A percentile compares a stretch with the other conserved stretches of the same genome.
These are phyloP conservation scores for Thelonectria olida DNA, from an alignment of 2,329 filamentous ascomycete species.

Conservation along the genomic window DNA sequence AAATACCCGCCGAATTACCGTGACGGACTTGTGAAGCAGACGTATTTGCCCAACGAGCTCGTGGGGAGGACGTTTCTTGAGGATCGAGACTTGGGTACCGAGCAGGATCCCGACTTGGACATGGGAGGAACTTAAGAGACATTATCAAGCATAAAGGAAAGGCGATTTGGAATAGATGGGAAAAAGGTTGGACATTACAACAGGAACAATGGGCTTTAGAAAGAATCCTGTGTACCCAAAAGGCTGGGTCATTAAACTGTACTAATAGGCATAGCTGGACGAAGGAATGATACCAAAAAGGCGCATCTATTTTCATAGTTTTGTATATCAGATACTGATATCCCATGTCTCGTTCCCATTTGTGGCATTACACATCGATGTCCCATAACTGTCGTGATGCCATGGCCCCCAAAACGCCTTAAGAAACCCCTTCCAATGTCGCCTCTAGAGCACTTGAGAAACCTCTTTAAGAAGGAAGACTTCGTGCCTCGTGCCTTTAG, in stretches of 20 bases:
- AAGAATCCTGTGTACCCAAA: conserved; percentile 14
- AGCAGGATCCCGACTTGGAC: conserved; percentile 75
- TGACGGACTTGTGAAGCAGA: conserved; percentile 83
- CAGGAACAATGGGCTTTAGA: conserved; percentile 21
- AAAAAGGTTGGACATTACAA: conserved; percentile 19
- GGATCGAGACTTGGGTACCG: conserved; percentile 79
- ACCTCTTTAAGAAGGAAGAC: no score
- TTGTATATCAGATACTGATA: conserved; percentile 8
- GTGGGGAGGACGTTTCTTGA: conserved; percentile 79
- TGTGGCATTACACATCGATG: neutral
- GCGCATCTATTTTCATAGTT: conserved; percentile 12
- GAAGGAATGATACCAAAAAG: conserved; percentile 24
- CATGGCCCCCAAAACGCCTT: conserved; percentile 23
- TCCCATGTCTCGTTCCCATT: neutral
- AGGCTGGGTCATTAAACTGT: conserved; percentile 15
- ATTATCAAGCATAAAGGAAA: neutral
- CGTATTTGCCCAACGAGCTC: conserved; percentile 86
- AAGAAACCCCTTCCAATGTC: neutral
- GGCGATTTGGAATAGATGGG: neutral
- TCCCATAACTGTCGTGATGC: conserved; percentile 1
- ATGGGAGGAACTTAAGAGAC: conserved; percentile 43
- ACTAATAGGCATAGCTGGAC: conserved; percentile 18
- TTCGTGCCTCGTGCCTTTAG: conserved; percentile 14
- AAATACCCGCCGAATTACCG: conserved; percentile 96
- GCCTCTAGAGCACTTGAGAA: no score